Percentiles rank a stretch among this genome's conserved stretches.
Conservation (phyloP, 2,329 filamentous ascomycete species). For the Arthroderma uncinatum region DNA sequence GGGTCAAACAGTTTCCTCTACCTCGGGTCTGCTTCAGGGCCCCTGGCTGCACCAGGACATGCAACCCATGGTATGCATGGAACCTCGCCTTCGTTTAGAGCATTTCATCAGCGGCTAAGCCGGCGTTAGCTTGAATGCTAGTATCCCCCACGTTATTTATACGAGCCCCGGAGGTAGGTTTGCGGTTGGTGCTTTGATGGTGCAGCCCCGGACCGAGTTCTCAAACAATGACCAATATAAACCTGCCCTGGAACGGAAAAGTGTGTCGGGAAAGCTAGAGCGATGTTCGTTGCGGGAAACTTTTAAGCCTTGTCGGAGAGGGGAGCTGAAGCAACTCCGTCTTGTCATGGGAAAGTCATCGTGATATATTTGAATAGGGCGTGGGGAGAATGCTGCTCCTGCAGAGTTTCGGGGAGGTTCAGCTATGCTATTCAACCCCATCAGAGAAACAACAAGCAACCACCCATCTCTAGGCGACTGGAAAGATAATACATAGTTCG, state of each 20-base stretch:
- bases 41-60: neutral
- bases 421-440: too few species aligned
- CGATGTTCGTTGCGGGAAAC: neutral
- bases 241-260: neutral
- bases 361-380: too few species aligned
- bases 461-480: too few species aligned
- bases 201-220: too few species aligned
- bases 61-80: too few species aligned
- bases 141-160: neutral
- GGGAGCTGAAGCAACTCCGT: neutral
- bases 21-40: neutral
- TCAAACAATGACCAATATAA: constrained; percentile 1
- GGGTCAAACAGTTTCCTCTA: neutral
- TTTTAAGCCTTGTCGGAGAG: neutral
- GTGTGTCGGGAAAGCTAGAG: neutral
- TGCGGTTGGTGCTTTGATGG: too few species aligned
- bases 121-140: neutral
- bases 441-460: too few species aligned
- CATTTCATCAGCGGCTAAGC: neutral
- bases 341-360: too few species aligned
- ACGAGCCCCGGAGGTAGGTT: neutral
- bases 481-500: too few species aligned
- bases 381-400: too few species aligned
- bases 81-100: neutral
- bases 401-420: too few species aligned